These are phyloP conservation scores for Aspergillus latus DNA, from an alignment of 2,329 filamentous ascomycete genomes.

Conservation along the genomic window DNA sequence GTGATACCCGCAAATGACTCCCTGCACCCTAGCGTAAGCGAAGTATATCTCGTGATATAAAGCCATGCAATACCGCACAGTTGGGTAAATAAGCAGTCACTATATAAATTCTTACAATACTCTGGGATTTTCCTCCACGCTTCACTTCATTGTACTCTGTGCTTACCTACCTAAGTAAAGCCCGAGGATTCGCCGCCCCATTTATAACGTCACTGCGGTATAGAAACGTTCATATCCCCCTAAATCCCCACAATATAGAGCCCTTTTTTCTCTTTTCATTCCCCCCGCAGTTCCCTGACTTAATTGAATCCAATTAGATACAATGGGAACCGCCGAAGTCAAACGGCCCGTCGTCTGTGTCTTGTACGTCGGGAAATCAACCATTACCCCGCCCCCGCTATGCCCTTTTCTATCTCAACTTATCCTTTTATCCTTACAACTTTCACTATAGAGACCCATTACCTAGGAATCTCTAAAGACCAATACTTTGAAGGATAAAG, in stretches of 20 bases:
- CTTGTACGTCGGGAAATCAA: conserved; percentile 3
- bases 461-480: no score
- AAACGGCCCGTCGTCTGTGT: conserved; percentile 12
- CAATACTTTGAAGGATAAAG: no score
- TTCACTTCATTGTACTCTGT: neutral
- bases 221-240: neutral
- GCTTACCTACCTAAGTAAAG: neutral
- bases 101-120: neutral
- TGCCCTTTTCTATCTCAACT: neutral
- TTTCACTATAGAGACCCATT: no score
- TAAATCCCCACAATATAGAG: neutral
- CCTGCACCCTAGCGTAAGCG: neutral
- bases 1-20: conserved; percentile 6
- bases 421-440: neutral
- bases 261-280: neutral
- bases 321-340: conserved; percentile 4
- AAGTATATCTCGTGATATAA: neutral
- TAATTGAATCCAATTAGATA: neutral
- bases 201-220: neutral
- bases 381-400: conserved; percentile 6
- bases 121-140: neutral
- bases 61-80: neutral
- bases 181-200: neutral
- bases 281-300: neutral
- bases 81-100: neutral